Evolutionary conservation across 2,329 filamentous ascomycete species (phyloP).

Genomic region (Phaeosphaeria sp.): DNA sequence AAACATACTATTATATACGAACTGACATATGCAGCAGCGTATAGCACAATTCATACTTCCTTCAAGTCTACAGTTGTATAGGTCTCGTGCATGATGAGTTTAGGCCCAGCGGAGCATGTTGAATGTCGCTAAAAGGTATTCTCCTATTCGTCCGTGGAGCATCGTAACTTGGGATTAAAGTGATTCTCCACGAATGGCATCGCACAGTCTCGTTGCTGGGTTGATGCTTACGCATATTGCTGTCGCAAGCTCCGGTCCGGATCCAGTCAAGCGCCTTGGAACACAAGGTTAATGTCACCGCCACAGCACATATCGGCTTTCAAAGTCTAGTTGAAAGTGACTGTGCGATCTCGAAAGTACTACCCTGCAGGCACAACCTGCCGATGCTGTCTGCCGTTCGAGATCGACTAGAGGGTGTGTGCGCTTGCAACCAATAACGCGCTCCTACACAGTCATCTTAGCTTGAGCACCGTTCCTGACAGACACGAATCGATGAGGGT

Average conservation of each 20-base stretch:
- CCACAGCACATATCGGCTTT: too few relatives aligned
- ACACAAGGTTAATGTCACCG: too few relatives aligned
- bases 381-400: not conserved
- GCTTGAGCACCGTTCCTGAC: too few relatives aligned
- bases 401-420: not conserved
- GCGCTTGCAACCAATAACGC: not conserved
- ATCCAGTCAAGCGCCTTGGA: not conserved
- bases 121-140: not conserved
- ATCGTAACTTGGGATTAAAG: not conserved
- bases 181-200: not conserved
- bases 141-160: not conserved
- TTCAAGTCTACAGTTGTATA: not conserved
- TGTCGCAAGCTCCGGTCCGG: not conserved
- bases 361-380: not conserved
- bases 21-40: not conserved
- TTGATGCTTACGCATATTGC: not conserved
- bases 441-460: not conserved
- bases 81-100: not conserved
- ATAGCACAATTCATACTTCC: not conserved
- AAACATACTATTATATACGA: not conserved
- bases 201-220: not conserved
- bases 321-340: not conserved
- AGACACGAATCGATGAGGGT: not conserved
- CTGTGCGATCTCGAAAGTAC: not conserved
- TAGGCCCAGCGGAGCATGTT: not conserved